A percentile compares a stretch with the other conserved stretches of the same genome.
These are phyloP conservation scores for Camellia oleifera DNA, from an alignment of 179 eudicot species.

Conservation along the genomic window DNA sequence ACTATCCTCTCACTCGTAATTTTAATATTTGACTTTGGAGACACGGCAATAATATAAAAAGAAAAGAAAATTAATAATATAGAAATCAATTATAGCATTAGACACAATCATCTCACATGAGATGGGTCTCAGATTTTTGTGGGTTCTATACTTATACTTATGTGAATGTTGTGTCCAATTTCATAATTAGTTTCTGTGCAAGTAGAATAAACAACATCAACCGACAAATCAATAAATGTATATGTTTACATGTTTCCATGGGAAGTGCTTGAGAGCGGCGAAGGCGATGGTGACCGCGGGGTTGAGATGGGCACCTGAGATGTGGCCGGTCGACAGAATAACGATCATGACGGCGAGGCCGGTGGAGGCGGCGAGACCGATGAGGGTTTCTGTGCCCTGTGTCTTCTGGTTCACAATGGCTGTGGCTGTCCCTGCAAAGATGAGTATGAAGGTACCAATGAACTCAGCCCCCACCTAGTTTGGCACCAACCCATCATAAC, in stretches of 20 bases:
- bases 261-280: constrained; percentile 90
- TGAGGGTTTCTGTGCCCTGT: constrained; percentile 68
- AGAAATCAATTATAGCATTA: no score
- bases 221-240: no score
- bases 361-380: constrained; percentile 72
- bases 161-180: no score
- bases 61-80: no score
- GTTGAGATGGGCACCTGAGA: constrained; percentile 94
- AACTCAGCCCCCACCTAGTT: constrained; percentile 92
- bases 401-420: constrained; percentile 83
- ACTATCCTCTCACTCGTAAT: no score
- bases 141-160: no score
- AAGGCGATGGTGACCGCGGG: constrained; percentile 84
- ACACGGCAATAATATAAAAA: no score
- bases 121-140: no score
- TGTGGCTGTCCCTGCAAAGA: constrained; percentile 80
- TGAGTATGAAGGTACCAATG: constrained; percentile 77
- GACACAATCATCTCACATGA: no score
- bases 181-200: no score
- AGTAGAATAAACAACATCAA: no score
- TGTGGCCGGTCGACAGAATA: constrained; percentile 86
- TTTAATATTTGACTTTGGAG: no score
- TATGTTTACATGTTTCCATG: constrained; percentile 74
- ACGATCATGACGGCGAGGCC: constrained; percentile 96
- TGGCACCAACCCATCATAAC: constrained; percentile 12